phyloP scores from a whole-genome alignment of 2,329 filamentous ascomycete genomes.

The Cladosporium sp. region DNA sequence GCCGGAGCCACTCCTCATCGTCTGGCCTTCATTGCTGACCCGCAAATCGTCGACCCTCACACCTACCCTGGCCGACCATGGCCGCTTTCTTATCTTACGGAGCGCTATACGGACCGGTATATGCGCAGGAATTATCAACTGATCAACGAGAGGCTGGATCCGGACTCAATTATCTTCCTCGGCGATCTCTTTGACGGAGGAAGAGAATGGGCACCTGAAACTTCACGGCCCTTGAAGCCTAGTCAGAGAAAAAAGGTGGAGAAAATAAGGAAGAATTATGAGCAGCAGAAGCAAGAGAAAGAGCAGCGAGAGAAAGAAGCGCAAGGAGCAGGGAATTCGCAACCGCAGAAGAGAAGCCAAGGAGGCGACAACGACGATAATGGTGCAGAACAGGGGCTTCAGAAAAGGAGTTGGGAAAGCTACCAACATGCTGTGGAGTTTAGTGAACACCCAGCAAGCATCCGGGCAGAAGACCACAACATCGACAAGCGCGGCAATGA shows the following conservation, averaged over 20 bases:
- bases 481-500: slow-evolving; percentile 15
- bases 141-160: slow-evolving; percentile 70
- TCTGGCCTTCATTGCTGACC: slow-evolving; percentile 80
- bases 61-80: slow-evolving; percentile 85
- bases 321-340: slow-evolving; percentile 50
- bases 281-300: slow-evolving; percentile 10
- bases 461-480: neutral
- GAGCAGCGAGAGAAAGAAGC: slow-evolving; percentile 45
- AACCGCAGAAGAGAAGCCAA: neutral
- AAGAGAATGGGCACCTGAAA: slow-evolving; percentile 79
- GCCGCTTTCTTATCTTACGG: slow-evolving; percentile 63
- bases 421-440: slow-evolving; percentile 12
- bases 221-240: slow-evolving; percentile 19
- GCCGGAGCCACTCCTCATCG: slow-evolving; percentile 74
- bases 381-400: neutral
- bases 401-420: slow-evolving; percentile 17
- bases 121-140: slow-evolving; percentile 76
- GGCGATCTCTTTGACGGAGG: slow-evolving; percentile 96
- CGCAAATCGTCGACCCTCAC: slow-evolving; percentile 88
- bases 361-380: neutral
- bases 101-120: slow-evolving; percentile 83
- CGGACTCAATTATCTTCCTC: slow-evolving; percentile 84
- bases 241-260: slow-evolving; percentile 20
- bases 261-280: slow-evolving; percentile 14
- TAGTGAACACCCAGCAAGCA: neutral